Evolutionary conservation across 2,329 filamentous ascomycete genomes (phyloP).

Genomic region (Pseudogymnoascus sp.): DNA sequence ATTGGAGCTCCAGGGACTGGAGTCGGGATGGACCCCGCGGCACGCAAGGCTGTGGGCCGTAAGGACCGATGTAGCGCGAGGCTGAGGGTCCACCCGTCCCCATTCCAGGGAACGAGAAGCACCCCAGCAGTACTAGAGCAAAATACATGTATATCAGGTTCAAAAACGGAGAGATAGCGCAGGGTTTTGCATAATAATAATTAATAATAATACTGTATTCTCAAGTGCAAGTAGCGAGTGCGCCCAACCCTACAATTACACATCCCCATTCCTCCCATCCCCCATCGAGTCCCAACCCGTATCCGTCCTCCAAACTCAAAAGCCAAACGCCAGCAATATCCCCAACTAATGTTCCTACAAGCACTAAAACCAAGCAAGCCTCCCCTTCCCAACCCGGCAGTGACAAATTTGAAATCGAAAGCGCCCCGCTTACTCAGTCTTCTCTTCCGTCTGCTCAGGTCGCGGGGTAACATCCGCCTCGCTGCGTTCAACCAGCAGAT

Average conservation of each 20-base stretch:
- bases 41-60: background rate
- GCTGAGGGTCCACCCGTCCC: background rate
- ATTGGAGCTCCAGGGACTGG: background rate
- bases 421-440: background rate
- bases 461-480: background rate
- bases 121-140: background rate
- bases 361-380: background rate
- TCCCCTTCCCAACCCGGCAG: background rate
- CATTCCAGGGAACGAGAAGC: background rate
- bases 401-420: background rate
- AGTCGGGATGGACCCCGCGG: background rate
- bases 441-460: background rate
- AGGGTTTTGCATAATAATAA: background rate
- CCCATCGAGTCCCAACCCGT: background rate
- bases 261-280: background rate
- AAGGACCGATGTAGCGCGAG: background rate
- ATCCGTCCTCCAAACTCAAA: background rate
- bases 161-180: background rate
- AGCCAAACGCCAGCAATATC: background rate
- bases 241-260: background rate
- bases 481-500: conserved; percentile 14
- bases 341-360: background rate
- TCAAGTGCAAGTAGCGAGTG: background rate
- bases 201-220: background rate
- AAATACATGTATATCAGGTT: background rate